Evolutionary conservation across 192 early-diverging fungal species (phyloP).

Genomic region (Phlyctochytrium arcticum): DNA sequence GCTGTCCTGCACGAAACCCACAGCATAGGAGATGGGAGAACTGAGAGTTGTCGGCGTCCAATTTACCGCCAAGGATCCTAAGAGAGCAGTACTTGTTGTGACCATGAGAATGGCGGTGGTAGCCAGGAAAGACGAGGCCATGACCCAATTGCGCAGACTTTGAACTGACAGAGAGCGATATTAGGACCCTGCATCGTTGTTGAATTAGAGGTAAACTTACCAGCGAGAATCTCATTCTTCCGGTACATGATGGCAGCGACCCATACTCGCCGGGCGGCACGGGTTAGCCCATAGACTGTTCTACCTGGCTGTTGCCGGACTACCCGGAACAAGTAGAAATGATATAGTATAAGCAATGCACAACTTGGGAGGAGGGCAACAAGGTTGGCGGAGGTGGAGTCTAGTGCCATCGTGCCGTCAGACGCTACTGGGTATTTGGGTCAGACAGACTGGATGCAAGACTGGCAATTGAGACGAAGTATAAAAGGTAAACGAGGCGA

Average conservation of each 20-base stretch:
- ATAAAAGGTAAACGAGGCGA: too few species aligned
- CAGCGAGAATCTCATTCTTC: conserved; percentile 37
- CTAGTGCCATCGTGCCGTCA: too few species aligned
- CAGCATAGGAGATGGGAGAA: conserved; percentile 16
- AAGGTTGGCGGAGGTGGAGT: too few species aligned
- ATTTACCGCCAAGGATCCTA: conserved; percentile 21
- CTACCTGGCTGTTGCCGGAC: conserved; percentile 15
- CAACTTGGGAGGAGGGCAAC: conserved; percentile 9
- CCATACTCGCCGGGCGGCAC: conserved; percentile 29
- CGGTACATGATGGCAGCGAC: conserved; percentile 37
- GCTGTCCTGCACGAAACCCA: conserved; percentile 7
- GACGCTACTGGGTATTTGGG: too few species aligned
- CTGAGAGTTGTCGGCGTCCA: conserved; percentile 1
- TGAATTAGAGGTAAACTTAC: conserved; percentile 1
- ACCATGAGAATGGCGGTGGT: conserved; percentile 30
- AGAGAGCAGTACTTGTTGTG: conserved; percentile 25
- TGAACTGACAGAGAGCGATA: conserved; percentile 20
- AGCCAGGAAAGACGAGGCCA: conserved; percentile 39
- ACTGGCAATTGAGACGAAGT: too few species aligned
- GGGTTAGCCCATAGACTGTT: conserved; percentile 38
- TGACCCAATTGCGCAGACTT: conserved; percentile 39
- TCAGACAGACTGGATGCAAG: too few species aligned
- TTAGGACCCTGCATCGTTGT: not conserved
- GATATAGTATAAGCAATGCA: conserved; percentile 19
- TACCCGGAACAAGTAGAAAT: conserved; percentile 22